Base-by-base conservation (phyloP, 1,284 basidiomycete genomes). In the Leccinum pseudoinsigne region DNA sequence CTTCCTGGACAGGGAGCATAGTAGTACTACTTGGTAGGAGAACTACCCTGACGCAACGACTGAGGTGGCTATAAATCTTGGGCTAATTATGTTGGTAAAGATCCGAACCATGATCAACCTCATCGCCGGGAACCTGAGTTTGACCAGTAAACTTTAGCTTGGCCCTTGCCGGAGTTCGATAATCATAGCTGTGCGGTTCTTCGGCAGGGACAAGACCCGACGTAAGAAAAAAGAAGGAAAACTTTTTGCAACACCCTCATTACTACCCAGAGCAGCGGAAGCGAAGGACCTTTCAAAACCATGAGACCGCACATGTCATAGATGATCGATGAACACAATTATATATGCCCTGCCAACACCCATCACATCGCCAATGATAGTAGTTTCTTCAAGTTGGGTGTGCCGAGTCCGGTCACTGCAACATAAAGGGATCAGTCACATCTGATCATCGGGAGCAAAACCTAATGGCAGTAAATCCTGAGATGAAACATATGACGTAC, bases 331-430 rank as follows among this genome's bases (percentile, higher is more conserved):
- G 18, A 47, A 18, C n/a, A 47, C 42, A 45, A 45, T 18, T 18
- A 18, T 10, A 2, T 4, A 11, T 18, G n/a, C n/a, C 5, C 42
- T 47, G n/a, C n/a, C n/a, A 18, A 18, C 42, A 11, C 5, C 5
- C 42, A 3, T 47, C 5, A 47, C 10, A 18, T 47, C n/a, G 42
- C 42, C 61, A 72, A 26, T 5, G 36, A n/a, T 58, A 72, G 54
- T 56, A 80, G 42, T 51, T 73, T 72, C 12, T 67, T 67, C 62
- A 81, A 80, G 62, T 81, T 69, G 2, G 82, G 82, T 2, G 82
- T 83, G 4, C 81, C 81, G 3, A 80, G 63, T 34, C 83, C 82
- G n/a, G 81, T 84, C 16, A 84, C 82, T 72, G 57, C 3, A 57
- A 14, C 3, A 6, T 61, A 45, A 47, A 5, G 9, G n/a, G n/a